phyloP scores from a whole-genome alignment of 805 yeast genomes.

The Wickerhamiella spandovensis region DNA sequence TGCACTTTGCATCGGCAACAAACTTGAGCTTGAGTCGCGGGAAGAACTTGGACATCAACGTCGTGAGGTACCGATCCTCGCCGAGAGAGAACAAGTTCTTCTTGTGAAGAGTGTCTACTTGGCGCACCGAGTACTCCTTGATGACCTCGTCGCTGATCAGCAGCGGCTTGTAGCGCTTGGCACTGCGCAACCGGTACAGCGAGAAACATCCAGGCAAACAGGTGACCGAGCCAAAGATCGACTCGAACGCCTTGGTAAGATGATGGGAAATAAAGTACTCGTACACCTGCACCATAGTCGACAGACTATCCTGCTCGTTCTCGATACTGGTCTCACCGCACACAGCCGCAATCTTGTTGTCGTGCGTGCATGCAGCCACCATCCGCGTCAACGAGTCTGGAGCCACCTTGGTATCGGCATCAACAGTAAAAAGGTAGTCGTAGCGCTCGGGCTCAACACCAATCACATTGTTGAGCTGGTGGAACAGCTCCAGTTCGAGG shows the following conservation, averaged over 20 bases:
- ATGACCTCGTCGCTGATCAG: slow-evolving; percentile 49
- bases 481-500: slow-evolving; percentile 41
- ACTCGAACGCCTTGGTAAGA: slow-evolving; percentile 49
- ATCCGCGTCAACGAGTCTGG: slow-evolving; percentile 43
- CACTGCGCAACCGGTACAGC: slow-evolving; percentile 36
- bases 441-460: slow-evolving; percentile 50
- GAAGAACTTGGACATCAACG: slow-evolving; percentile 45
- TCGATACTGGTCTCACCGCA: slow-evolving; percentile 52
- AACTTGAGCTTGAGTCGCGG: slow-evolving; percentile 42
- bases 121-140: slow-evolving; percentile 41
- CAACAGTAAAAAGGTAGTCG: slow-evolving; percentile 44
- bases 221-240: slow-evolving; percentile 48
- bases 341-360: slow-evolving; percentile 43
- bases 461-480: slow-evolving; percentile 41
- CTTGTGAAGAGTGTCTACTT: slow-evolving; percentile 44
- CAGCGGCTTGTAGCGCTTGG: slow-evolving; percentile 41
- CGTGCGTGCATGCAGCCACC: slow-evolving; percentile 46
- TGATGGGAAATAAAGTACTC: slow-evolving; percentile 54
- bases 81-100: slow-evolving; percentile 50
- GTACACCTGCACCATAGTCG: slow-evolving; percentile 49
- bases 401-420: slow-evolving; percentile 47
- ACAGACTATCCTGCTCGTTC: slow-evolving; percentile 41
- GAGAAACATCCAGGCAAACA: slow-evolving; percentile 59
- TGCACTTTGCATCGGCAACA: slow-evolving; percentile 44
- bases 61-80: slow-evolving; percentile 46